Base-by-base conservation (phyloP, 139 green algal genomes). In the Eudorina sp. region DNA sequence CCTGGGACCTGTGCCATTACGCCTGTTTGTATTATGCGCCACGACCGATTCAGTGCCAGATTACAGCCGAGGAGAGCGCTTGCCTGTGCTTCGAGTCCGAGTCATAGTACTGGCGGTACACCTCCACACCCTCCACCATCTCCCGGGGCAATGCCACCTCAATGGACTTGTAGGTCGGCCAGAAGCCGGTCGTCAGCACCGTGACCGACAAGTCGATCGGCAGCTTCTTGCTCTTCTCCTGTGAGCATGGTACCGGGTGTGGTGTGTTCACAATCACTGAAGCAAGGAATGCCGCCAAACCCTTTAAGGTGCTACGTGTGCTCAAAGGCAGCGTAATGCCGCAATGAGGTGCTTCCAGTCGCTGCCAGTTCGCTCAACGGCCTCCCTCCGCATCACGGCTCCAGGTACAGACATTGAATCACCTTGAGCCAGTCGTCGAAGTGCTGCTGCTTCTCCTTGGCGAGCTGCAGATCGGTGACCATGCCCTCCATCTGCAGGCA, bases 401-500 rank as follows among this genome's bases (percentile, higher is more conserved):
- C n/a, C n/a, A n/a, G n/a, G n/a, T n/a, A n/a, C n/a, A n/a, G n/a
- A n/a, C n/a, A n/a, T 66, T 66, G 23, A 66, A 23, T 13, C 40
- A 86, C 80, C 80, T 86, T 88, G 82, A 88, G 64, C 97, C 97
- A 99, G 46, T 96, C 88, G 48, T 98, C 91, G 88, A 98, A 99
- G 34, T 92, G 69, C 53, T 92, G 83, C 90, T 99, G 95, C 92
- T 98, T 98, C 86, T 99, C 98, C 23, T 95, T 92, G 13, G 97
- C 97, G 18, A 98, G 84, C 88, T 95, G 92, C 91, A 99, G 88
- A 91, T 99, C 97, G 29, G 93, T 97, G 43, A 99, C 95, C 97
- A 99, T 99, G 88, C 97, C 97, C 93, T 99, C 97, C 97, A 99
- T 99, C 95, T 95, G 85, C 1, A n/a, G 5, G 60, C 5, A 55